A percentile compares a stretch with the other conserved stretches of the same genome.
Conservation (phyloP, 345 rosid genomes). For the Lepidium aucheri region DNA sequence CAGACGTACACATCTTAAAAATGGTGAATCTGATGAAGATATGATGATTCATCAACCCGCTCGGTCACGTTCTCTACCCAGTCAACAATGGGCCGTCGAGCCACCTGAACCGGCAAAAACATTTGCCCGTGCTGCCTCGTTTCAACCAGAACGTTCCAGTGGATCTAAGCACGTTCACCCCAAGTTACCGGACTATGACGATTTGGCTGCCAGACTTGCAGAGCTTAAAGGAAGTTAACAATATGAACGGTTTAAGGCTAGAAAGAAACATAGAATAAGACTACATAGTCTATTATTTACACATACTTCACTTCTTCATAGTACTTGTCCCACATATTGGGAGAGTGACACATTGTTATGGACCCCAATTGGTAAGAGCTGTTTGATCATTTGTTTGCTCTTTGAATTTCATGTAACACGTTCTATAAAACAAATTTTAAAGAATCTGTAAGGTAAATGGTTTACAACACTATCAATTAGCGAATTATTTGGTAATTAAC, state of each 20-base stretch:
- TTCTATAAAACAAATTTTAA: background rate
- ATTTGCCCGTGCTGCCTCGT: constrained; percentile 58
- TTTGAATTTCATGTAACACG: background rate
- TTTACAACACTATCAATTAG: too few relatives aligned
- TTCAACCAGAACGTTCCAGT: constrained; percentile 60
- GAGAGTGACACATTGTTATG: constrained; percentile 16
- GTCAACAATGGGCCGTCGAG: constrained; percentile 32
- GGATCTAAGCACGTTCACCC: constrained; percentile 87
- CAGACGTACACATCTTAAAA: constrained; percentile 30
- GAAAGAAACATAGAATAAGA: constrained; percentile 12
- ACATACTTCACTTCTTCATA: background rate
- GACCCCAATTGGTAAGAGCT: background rate
- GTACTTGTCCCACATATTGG: background rate
- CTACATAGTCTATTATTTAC: background rate
- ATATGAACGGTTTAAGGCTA: background rate
- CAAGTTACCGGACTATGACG: constrained; percentile 87
- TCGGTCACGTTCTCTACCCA: constrained; percentile 68
- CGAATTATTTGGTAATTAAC: too few relatives aligned
- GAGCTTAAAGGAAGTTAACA: constrained; percentile 67
- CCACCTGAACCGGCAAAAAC: constrained; percentile 41
- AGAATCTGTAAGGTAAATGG: background rate
- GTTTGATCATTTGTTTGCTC: background rate
- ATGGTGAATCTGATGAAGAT: constrained; percentile 28
- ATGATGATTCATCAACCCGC: constrained; percentile 33
- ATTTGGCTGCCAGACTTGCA: constrained; percentile 83